These are phyloP conservation scores for Heterobasidion parviporum DNA, from an alignment of 1,284 basidiomycete genomes.

Conservation along the genomic window DNA sequence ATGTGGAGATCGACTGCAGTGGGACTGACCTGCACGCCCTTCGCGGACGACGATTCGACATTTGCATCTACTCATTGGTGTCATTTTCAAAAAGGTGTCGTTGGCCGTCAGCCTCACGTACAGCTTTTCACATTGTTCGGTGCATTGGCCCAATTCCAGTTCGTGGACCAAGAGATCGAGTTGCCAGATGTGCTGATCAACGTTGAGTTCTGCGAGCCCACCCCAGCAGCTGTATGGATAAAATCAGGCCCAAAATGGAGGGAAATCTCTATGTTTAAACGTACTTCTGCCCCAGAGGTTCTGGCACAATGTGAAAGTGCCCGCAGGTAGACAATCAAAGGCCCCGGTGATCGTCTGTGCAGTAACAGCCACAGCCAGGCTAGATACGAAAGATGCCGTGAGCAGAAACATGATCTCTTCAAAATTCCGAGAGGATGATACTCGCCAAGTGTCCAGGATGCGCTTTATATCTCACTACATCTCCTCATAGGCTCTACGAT, in stretches of 20 bases:
- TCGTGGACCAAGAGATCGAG: slow-evolving; percentile 44
- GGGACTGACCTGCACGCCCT: slow-evolving; percentile 33
- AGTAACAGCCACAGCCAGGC: slow-evolving; percentile 13
- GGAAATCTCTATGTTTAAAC: slow-evolving; percentile 8
- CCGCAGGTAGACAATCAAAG: slow-evolving; percentile 36
- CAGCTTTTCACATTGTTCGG: slow-evolving; percentile 50
- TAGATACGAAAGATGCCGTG: background rate
- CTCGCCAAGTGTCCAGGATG: no score
- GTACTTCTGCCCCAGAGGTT: slow-evolving; percentile 46
- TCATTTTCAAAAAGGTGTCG: background rate
- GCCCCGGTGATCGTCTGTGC: slow-evolving; percentile 32
- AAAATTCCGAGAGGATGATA: background rate
- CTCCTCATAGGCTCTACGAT: no score
- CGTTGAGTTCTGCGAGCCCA: slow-evolving; percentile 42
- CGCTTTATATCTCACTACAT: no score
- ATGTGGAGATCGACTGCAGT: no score
- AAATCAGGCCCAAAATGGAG: background rate
- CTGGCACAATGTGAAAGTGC: slow-evolving; percentile 43
- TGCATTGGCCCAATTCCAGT: slow-evolving; percentile 46
- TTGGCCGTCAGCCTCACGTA: slow-evolving; percentile 18
- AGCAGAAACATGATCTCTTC: background rate
- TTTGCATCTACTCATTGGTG: slow-evolving; percentile 23
- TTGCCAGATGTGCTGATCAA: slow-evolving; percentile 32
- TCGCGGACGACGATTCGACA: slow-evolving; percentile 32
- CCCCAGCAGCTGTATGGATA: slow-evolving; percentile 23